Percentiles rank a stretch among this genome's conserved stretches.
phyloP scores from a whole-genome alignment of 2,329 filamentous ascomycete genomes.

The Sarocladium kiliense region DNA sequence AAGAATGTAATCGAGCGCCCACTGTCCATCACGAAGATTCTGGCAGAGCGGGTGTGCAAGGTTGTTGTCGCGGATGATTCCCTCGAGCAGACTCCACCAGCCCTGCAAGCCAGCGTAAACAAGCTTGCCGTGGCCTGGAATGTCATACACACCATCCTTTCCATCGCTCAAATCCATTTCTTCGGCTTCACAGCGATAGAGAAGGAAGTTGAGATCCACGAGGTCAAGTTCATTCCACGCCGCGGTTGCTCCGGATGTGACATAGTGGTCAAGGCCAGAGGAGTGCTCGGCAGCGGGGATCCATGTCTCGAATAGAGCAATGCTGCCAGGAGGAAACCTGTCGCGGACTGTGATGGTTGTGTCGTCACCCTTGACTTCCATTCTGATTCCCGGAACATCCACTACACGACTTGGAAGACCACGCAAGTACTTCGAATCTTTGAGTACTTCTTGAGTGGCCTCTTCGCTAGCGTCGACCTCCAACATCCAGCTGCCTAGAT shows the following conservation, averaged over 20 bases:
- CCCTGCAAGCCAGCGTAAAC: conserved; percentile 97
- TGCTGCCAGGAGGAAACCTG: conserved; percentile 86
- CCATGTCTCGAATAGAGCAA: conserved; percentile 94
- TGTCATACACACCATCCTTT: conserved; percentile 79
- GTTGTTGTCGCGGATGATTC: conserved; percentile 83
- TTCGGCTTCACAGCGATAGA: conserved; percentile 90
- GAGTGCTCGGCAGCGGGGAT: conserved; percentile 84
- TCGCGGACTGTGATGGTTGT: conserved; percentile 77
- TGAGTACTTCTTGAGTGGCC: conserved; percentile 56
- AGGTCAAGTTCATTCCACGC: conserved; percentile 73
- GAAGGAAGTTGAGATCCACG: conserved; percentile 81
- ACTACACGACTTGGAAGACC: conserved; percentile 82
- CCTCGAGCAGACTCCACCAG: conserved; percentile 90
- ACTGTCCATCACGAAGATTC: conserved; percentile 84
- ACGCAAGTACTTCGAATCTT: conserved; percentile 66
- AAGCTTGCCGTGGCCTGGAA: conserved; percentile 77
- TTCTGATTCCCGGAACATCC: conserved; percentile 65
- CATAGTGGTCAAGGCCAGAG: conserved; percentile 76
- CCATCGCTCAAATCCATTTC: conserved; percentile 74
- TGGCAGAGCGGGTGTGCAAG: conserved; percentile 90
- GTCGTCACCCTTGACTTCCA: conserved; percentile 67
- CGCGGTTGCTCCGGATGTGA: conserved; percentile 73
- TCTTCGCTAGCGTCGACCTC: conserved; percentile 78
- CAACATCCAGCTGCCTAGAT: conserved; percentile 86
- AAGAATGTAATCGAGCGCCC: conserved; percentile 86